Evolutionary conservation across 148 eudicot genomes (phyloP), one percentile per base, ranked within the genome.

Genomic region (Camellia granthamiana): DNA sequence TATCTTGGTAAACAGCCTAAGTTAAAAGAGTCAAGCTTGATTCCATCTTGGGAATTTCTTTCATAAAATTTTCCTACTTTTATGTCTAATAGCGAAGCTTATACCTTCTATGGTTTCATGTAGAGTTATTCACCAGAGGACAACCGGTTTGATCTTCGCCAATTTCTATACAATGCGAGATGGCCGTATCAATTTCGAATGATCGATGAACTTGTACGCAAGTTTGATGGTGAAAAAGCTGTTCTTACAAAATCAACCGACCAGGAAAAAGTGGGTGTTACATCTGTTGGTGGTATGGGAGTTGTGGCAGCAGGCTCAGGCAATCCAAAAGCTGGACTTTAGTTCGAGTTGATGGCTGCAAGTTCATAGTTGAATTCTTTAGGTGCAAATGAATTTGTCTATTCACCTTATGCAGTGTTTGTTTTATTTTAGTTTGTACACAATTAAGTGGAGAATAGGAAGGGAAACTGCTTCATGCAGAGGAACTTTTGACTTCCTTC

Each of bases 121-220:
- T 85, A 96, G 98, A 96, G 97, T 81, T 96, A 96, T 77, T 96
- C 99, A 44, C 97, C 99, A 4, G 98, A 96, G 75, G 99, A 95
- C 83, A 93, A 95, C 68, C 88, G 97, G 78, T 93, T 88, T 83
- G 99, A 96, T 90, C 92, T 92, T 19, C 97, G 99, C 58, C 99
- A 96, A 86, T 96, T 96, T 69, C 82, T 96, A 46, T 96, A 96
- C 90, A 96, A 92, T 81, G 85, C 89, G 12, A 91, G 94, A 82
- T 96, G 98, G 99, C 99, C 99, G 13, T 93, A 82, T 85, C 99
- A 96, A 75, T 96, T 96, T 46, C 89, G 89, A 51, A 89, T 91
- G 85, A 96, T 95, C 46, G 99, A 96, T 80, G 88, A 92, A 69
- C 91, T 96, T 78, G 97, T 92, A 41, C 72, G 65, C 0, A 88